Evolutionary conservation across 73 alveolate species (phyloP).

Genomic region (Tetrahymena borealis): DNA sequence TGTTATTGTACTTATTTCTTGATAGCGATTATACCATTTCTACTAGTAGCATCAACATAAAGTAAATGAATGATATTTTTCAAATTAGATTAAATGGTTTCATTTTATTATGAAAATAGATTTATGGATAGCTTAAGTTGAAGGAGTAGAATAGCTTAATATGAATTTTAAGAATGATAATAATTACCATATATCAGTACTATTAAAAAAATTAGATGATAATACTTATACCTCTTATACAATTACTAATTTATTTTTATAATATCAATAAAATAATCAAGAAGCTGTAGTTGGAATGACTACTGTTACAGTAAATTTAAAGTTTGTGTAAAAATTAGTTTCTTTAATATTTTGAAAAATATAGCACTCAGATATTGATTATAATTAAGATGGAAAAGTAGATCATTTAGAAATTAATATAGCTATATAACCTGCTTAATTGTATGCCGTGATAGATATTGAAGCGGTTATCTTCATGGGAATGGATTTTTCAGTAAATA

Average conservation of each 20-base stretch:
- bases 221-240: not conserved
- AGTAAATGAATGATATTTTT: not conserved
- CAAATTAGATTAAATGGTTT: not conserved
- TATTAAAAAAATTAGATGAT: not conserved
- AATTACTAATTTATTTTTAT: not conserved
- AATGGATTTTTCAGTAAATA: not conserved
- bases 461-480: not conserved
- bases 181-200: not conserved
- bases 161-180: not conserved
- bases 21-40: not conserved
- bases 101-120: not conserved
- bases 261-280: not conserved
- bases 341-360: too few species aligned
- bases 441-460: not conserved
- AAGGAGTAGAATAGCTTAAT: not conserved
- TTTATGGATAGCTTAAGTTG: not conserved
- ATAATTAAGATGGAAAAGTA: not conserved
- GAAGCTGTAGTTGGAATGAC: not conserved
- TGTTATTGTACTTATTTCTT: not conserved
- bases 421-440: not conserved
- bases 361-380: not conserved
- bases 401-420: not conserved
- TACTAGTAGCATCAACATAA: not conserved
- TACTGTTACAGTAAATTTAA: not conserved
- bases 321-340: too few species aligned